Evolutionary conservation across 1,284 basidiomycete genomes (phyloP), one percentile per base, ranked within the genome.

Genomic region (Phlebopus sp.): DNA sequence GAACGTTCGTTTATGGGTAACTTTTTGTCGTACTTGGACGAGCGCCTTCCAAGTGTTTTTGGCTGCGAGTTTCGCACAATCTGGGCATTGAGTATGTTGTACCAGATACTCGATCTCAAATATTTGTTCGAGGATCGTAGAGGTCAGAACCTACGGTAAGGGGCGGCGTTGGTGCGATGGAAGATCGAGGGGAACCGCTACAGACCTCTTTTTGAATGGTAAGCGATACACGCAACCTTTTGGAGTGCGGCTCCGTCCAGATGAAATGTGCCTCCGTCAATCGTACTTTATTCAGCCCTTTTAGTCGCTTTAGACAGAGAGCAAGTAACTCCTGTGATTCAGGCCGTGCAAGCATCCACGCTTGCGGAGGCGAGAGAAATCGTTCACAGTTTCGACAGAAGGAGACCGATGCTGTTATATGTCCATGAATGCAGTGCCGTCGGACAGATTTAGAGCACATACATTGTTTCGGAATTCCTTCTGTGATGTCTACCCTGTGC

Each of bases 41-140:
- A 93, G 79, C 0, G 96, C 94, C 62, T 92, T 92, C 97, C 96
- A 99, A 0, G 94, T 98, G 67, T 99, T 98, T 73, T 99, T 99
- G 3, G 97, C 96, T 0, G 96, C 97, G 4, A 98, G 78, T 55
- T 85, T 84, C 0, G 95, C 80, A 66, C 97, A 99, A 59, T 95
- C 90, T 0, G 92, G 86, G 68, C 96, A 99, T 75, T 99, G 96
- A 0, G 92, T 91, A 55, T 97, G 86, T 63, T 97, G 92, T 2
- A 99, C 92, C 46, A 98, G 81, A 60, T 94, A 95, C 66, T 97
- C 94, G 56, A 99, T 84, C 70, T 98, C 95, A 59, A 99, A 99
- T 2, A 94, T 86, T 78, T 98, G 97, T 68, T 99, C 96, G 37
- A 99, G 76, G 60, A 99, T 91, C 0, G 97, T 99, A 42, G 90